Evolutionary conservation across 2,329 filamentous ascomycete genomes (phyloP).

Genomic region (Colletotrichum magnum): DNA sequence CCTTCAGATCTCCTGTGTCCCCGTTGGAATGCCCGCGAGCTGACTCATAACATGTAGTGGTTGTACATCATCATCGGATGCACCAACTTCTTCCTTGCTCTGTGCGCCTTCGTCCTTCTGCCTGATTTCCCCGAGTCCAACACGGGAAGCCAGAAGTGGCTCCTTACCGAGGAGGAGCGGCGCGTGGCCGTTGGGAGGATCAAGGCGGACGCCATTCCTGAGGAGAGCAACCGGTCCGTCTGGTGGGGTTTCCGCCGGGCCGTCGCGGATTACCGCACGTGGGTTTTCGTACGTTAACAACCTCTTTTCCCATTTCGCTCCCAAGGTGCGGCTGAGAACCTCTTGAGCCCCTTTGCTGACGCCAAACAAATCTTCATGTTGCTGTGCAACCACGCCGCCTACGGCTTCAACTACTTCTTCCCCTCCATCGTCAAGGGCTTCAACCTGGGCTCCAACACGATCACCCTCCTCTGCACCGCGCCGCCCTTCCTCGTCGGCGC

Average conservation of each 20-base stretch:
- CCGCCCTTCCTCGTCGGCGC: slow-evolving; percentile 70
- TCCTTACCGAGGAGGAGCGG: slow-evolving; percentile 51
- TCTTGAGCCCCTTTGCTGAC: background rate
- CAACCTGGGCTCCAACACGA: slow-evolving; percentile 64
- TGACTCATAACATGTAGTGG: slow-evolving; percentile 67
- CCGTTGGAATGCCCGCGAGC: background rate
- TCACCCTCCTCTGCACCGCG: slow-evolving; percentile 67
- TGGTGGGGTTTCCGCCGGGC: slow-evolving; percentile 58
- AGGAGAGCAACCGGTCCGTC: slow-evolving; percentile 43
- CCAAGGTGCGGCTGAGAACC: background rate
- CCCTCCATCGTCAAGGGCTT: slow-evolving; percentile 70
- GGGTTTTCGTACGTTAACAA: slow-evolving; percentile 52
- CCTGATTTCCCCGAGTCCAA: slow-evolving; percentile 46
- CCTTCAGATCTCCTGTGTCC: no score
- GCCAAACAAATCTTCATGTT: slow-evolving; percentile 28
- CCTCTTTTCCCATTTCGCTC: background rate
- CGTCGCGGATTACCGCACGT: slow-evolving; percentile 57
- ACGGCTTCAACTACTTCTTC: slow-evolving; percentile 53
- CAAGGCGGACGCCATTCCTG: slow-evolving; percentile 44
- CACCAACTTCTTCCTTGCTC: slow-evolving; percentile 32
- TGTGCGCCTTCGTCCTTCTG: slow-evolving; percentile 29
- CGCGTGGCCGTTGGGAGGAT: slow-evolving; percentile 58
- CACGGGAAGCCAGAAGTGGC: slow-evolving; percentile 50
- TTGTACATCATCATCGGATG: slow-evolving; percentile 85
- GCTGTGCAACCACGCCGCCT: slow-evolving; percentile 43